Percentiles rank a stretch among this genome's conserved stretches.
Evolutionary conservation across 768 basidiomycete genomes (phyloP).

Genomic region (Lentinula edodes): DNA sequence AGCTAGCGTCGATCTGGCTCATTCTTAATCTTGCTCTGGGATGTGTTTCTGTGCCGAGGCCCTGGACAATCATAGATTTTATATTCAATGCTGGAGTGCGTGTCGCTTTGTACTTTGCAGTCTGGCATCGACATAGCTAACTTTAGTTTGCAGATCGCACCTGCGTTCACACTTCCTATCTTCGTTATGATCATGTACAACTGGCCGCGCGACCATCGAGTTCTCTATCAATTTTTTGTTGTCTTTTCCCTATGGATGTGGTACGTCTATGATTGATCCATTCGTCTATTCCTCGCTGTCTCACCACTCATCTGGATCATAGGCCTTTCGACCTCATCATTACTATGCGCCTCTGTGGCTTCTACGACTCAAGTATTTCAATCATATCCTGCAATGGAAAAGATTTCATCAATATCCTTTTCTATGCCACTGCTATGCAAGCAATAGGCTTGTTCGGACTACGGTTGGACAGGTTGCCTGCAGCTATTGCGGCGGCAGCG

Average conservation of each 20-base stretch:
- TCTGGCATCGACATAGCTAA: not conserved
- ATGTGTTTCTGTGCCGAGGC: conserved; percentile 14
- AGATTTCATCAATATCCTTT: conserved; percentile 39
- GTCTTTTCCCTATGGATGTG: conserved; percentile 44
- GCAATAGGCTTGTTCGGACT: conserved; percentile 51
- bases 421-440: conserved; percentile 28
- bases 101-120: conserved; percentile 13
- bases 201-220: conserved; percentile 39
- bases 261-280: conserved; percentile 17
- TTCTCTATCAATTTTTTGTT: conserved; percentile 44
- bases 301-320: not conserved
- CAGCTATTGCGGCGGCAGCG: conserved; percentile 30
- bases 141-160: conserved; percentile 29
- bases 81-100: conserved; percentile 38
- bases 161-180: conserved; percentile 42
- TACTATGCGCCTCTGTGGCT: conserved; percentile 21
- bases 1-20: conserved; percentile 19
- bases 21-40: conserved; percentile 19
- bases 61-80: conserved; percentile 21
- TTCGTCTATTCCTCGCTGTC: not conserved
- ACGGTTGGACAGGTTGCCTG: conserved; percentile 38
- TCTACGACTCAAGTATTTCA: conserved; percentile 4
- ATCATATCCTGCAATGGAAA: conserved; percentile 31
- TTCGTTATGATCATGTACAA: conserved; percentile 44
- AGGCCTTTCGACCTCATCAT: conserved; percentile 25